phyloP scores from a whole-genome alignment of 2,329 filamentous ascomycete genomes.

The Neoascochyta sp. region DNA sequence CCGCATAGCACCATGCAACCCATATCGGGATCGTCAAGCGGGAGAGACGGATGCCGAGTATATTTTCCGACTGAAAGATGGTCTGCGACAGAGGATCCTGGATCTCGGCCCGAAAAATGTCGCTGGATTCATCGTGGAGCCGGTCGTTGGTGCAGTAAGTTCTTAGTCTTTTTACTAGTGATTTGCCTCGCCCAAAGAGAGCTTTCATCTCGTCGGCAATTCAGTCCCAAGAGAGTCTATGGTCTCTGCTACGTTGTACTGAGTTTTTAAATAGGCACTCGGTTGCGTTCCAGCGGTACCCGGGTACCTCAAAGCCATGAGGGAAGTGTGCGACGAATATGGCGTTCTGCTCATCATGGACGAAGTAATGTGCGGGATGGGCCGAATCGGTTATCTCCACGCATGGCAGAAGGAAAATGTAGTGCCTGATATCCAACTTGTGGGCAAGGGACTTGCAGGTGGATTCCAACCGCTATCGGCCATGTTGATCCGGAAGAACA shows the following conservation, averaged over 20 bases:
- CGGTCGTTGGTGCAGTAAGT: conserved; percentile 65
- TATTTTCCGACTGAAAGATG: conserved; percentile 56
- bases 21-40: conserved; percentile 55
- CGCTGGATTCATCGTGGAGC: conserved; percentile 69
- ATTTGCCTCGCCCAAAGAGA: too few relatives aligned
- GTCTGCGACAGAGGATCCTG: conserved; percentile 66
- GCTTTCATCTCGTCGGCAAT: conserved; percentile 1
- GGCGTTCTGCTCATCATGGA: conserved; percentile 74
- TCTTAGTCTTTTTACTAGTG: not conserved
- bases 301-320: conserved; percentile 68
- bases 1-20: conserved; percentile 63
- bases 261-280: conserved; percentile 49
- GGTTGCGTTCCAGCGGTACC: conserved; percentile 64
- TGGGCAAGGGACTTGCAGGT: conserved; percentile 64
- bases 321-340: conserved; percentile 64
- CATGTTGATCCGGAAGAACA: conserved; percentile 52
- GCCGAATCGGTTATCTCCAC: conserved; percentile 57
- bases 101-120: conserved; percentile 61
- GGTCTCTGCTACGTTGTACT: conserved; percentile 1
- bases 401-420: conserved; percentile 59
- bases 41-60: conserved; percentile 58
- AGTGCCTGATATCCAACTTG: conserved; percentile 61
- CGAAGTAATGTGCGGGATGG: conserved; percentile 70
- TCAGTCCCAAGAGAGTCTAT: too few relatives aligned
- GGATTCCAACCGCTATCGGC: conserved; percentile 62